Percentiles rank a stretch among this genome's conserved stretches.
Evolutionary conservation across 2,329 filamentous ascomycete species (phyloP).

Genomic region (Fusarium sp.): DNA sequence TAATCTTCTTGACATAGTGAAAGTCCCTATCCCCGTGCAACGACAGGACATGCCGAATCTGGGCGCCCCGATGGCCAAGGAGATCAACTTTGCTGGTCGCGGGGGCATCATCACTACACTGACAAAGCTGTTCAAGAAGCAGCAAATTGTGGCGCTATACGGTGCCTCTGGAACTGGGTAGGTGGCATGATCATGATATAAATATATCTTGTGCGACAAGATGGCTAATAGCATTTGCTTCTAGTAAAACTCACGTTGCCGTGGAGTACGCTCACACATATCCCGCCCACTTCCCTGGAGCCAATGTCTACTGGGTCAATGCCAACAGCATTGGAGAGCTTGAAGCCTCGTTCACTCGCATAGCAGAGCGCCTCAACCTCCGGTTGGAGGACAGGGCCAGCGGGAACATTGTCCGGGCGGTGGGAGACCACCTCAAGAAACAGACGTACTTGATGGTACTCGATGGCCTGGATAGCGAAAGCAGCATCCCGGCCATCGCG

Average conservation of each 20-base stretch:
- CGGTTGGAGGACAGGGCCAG: not conserved
- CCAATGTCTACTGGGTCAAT: constrained; percentile 18
- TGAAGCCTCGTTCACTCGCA: constrained; percentile 10
- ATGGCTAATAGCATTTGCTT: not conserved
- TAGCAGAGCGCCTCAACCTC: constrained; percentile 4
- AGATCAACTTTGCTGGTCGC: not conserved
- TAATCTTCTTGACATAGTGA: not conserved
- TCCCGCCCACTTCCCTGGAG: not conserved
- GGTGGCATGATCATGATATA: not conserved
- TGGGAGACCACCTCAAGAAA: not conserved
- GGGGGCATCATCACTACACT: not conserved
- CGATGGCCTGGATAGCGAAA: not conserved
- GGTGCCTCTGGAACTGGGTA: not conserved
- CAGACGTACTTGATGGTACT: not conserved
- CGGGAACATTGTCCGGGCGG: not conserved
- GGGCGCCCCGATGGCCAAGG: not conserved
- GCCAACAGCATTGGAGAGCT: constrained; percentile 7
- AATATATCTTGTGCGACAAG: no score
- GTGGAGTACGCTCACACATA: not conserved
- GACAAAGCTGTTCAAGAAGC: not conserved
- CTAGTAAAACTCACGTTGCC: not conserved
- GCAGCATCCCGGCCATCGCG: not conserved
- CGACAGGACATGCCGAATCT: not conserved
- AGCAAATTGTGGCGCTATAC: not conserved
- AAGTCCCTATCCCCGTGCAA: not conserved